Percentiles rank a stretch among this genome's conserved stretches.
These are phyloP conservation scores for Schwanniomyces occidentalis DNA, from an alignment of 805 yeast genomes.

Conservation along the genomic window DNA sequence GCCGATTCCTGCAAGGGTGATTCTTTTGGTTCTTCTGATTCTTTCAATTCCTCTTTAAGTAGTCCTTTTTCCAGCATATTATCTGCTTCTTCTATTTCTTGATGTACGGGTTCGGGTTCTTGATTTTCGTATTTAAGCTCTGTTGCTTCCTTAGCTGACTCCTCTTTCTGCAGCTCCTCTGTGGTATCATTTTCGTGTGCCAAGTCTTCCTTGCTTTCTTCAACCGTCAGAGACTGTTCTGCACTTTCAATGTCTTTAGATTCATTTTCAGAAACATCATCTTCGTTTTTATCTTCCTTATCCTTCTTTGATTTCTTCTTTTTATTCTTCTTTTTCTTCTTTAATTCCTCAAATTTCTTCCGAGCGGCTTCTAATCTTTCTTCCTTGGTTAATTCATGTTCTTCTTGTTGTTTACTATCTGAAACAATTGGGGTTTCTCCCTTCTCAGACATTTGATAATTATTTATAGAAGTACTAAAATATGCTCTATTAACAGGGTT, in stretches of 20 bases:
- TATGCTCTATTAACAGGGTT: too few relatives aligned
- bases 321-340: conserved; percentile 54
- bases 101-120: conserved; percentile 1
- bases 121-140: not conserved
- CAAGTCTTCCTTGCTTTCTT: conserved; percentile 7
- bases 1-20: conserved; percentile 9
- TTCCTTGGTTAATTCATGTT: conserved; percentile 42
- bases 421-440: too few relatives aligned
- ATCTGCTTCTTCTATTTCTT: conserved; percentile 2
- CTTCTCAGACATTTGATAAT: too few relatives aligned
- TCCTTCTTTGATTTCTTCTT: conserved; percentile 48
- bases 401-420: too few relatives aligned
- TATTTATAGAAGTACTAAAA: too few relatives aligned
- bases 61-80: conserved; percentile 2
- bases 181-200: not conserved
- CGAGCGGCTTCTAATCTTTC: conserved; percentile 74
- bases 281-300: conserved; percentile 21
- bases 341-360: conserved; percentile 70
- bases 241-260: conserved; percentile 9
- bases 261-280: conserved; percentile 8
- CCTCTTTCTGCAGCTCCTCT: conserved; percentile 2
- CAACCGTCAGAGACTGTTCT: conserved; percentile 11
- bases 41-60: conserved; percentile 1
- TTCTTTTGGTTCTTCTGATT: conserved; percentile 5
- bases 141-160: conserved; percentile 5